Conservation (phyloP, 106 monocot species). For the Apostasia shenzhenica region DNA sequence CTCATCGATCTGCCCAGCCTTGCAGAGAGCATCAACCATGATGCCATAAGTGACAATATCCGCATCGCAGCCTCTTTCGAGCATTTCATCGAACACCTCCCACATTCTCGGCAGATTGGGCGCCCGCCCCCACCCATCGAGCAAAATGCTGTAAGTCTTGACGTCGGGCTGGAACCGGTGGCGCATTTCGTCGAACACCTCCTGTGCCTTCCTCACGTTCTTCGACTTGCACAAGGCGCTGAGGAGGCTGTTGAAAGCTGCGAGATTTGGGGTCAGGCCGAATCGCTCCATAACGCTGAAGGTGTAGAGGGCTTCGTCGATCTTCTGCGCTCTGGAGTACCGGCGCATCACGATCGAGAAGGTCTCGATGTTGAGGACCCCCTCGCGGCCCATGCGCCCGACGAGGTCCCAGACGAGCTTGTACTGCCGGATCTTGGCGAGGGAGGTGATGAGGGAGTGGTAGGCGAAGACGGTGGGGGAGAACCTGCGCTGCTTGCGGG, state of each 20-base stretch:
- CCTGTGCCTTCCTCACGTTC: conserved; percentile 87
- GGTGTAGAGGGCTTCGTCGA: conserved; percentile 77
- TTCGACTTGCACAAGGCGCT: conserved; percentile 85
- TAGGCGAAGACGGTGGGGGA: conserved; percentile 54
- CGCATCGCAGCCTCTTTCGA: conserved; percentile 44
- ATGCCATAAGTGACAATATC: conserved; percentile 94
- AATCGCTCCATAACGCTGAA: conserved; percentile 86
- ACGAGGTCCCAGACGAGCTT: conserved; percentile 87
- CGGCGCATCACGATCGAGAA: conserved; percentile 80
- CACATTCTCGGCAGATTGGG: conserved; percentile 82
- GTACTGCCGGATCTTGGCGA: conserved; percentile 91
- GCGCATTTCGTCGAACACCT: conserved; percentile 71
- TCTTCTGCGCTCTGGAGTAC: conserved; percentile 77
- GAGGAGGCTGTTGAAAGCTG: conserved; percentile 75
- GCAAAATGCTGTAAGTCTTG: conserved; percentile 82
- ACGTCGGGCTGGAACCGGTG: conserved; percentile 56
- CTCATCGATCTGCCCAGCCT: conserved; percentile 62
- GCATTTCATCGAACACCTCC: conserved; percentile 58
- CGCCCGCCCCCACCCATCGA: conserved; percentile 89
- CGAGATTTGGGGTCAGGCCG: conserved; percentile 51
- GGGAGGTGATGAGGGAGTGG: conserved; percentile 67
- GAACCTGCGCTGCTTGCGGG: conserved; percentile 39
- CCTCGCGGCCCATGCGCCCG: conserved; percentile 44
- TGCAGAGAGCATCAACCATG: conserved; percentile 88
- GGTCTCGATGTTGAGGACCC: conserved; percentile 72